phyloP scores from a whole-genome alignment of 805 yeast species.

The Blastobotrys chiropterorum region DNA sequence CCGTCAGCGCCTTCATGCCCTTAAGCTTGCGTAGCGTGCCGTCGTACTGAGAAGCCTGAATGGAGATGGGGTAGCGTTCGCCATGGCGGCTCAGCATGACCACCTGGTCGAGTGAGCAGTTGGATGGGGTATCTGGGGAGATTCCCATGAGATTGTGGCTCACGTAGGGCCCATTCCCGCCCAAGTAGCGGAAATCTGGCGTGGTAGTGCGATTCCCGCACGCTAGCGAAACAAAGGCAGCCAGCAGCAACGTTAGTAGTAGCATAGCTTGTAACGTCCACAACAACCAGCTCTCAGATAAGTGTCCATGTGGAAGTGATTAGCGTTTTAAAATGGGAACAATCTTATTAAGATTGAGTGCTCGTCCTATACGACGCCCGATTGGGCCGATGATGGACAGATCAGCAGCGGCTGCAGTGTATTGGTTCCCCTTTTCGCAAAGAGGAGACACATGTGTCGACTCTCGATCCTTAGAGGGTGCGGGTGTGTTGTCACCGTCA shows the following conservation, averaged over 20 bases:
- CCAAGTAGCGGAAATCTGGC: not conserved
- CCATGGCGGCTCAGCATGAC: slow-evolving; percentile 5
- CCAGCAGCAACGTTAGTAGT: not conserved
- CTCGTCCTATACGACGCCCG: no score
- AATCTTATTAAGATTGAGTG: not conserved
- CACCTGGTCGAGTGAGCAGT: slow-evolving; percentile 4
- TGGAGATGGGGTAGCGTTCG: slow-evolving; percentile 3
- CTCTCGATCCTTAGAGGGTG: no score
- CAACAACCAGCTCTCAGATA: no score
- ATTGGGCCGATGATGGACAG: no score
- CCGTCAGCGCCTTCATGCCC: not conserved
- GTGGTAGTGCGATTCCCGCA: not conserved
- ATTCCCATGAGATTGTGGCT: not conserved
- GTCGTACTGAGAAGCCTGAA: not conserved
- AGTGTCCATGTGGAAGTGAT: not conserved
- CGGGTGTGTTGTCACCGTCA: no score
- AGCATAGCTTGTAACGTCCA: not conserved
- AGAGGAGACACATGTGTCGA: no score
- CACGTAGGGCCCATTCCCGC: slow-evolving; percentile 6
- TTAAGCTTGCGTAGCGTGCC: slow-evolving; percentile 1
- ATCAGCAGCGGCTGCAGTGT: no score
- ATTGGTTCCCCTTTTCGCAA: no score
- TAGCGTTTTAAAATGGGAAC: not conserved
- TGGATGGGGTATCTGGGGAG: not conserved
- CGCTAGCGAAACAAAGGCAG: not conserved